phyloP scores from a whole-genome alignment of 1,284 basidiomycete species.

The Tylopilus sp. region DNA sequence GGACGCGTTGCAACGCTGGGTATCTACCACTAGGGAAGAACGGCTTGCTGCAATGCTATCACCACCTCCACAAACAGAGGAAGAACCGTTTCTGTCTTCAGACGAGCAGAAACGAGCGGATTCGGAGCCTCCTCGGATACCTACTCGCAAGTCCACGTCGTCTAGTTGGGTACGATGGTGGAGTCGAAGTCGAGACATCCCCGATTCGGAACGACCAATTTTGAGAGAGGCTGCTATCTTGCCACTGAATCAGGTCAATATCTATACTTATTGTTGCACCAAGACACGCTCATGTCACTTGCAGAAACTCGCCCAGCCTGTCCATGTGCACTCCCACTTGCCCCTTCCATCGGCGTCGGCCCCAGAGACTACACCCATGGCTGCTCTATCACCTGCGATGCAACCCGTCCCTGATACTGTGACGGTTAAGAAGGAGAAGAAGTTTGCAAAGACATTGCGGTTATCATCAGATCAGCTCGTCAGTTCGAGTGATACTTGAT shows the following conservation, averaged over 20 bases:
- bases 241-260: constrained; percentile 24
- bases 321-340: not conserved
- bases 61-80: constrained; percentile 34
- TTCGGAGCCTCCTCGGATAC: constrained; percentile 40
- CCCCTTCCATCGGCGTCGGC: constrained; percentile 24
- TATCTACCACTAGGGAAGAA: constrained; percentile 42
- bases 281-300: constrained; percentile 6
- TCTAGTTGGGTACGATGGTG: constrained; percentile 78
- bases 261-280: not conserved
- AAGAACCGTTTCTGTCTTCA: constrained; percentile 28
- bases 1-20: constrained; percentile 59
- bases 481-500: constrained; percentile 23
- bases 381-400: constrained; percentile 20
- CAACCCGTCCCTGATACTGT: constrained; percentile 20
- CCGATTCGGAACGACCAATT: constrained; percentile 22
- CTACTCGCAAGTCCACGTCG: constrained; percentile 48
- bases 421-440: constrained; percentile 32
- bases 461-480: constrained; percentile 82
- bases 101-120: constrained; percentile 35
- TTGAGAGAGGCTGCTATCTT: constrained; percentile 19
- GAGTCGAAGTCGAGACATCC: constrained; percentile 52
- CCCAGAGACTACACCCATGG: constrained; percentile 29
- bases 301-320: constrained; percentile 13
- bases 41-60: constrained; percentile 19
- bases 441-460: constrained; percentile 91